These are phyloP conservation scores for Xylariaceae sp. DNA, from an alignment of 2,329 filamentous ascomycete genomes.

Conservation along the genomic window DNA sequence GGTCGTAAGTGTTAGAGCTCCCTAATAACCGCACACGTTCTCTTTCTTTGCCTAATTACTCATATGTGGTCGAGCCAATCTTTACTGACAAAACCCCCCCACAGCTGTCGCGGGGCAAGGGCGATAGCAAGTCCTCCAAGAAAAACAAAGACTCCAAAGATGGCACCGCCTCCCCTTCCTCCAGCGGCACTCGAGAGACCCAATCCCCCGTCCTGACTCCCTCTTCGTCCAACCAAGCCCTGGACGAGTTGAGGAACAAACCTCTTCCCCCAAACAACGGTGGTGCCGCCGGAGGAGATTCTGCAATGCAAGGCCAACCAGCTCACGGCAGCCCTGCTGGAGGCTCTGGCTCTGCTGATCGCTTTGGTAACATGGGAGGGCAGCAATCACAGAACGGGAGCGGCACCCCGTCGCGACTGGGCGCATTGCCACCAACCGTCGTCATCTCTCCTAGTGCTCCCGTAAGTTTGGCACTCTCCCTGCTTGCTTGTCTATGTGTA, in stretches of 20 bases:
- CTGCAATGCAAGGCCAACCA: conserved; percentile 39
- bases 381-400: conserved; percentile 47
- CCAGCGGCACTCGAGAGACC: conserved; percentile 48
- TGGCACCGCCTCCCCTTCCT: conserved; percentile 76
- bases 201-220: conserved; percentile 70
- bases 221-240: conserved; percentile 81
- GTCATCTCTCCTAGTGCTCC: conserved; percentile 93
- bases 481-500: background rate
- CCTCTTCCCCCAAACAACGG: conserved; percentile 59
- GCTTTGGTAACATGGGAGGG: conserved; percentile 34
- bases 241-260: conserved; percentile 84
- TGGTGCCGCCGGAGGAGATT: conserved; percentile 39
- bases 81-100: conserved; percentile 28
- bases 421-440: conserved; percentile 74
- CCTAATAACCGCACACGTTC: background rate
- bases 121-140: conserved; percentile 75
- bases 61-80: no score
- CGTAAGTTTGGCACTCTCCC: conserved; percentile 49
- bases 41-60: background rate
- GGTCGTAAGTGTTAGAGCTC: conserved; percentile 60
- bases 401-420: conserved; percentile 60
- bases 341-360: conserved; percentile 29
- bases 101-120: conserved; percentile 90
- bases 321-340: conserved; percentile 25
- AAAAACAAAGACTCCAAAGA: conserved; percentile 70